These are phyloP conservation scores for Blastocystis sp. DNA, from an alignment of 352 stramenopile genomes.

Conservation along the genomic window DNA sequence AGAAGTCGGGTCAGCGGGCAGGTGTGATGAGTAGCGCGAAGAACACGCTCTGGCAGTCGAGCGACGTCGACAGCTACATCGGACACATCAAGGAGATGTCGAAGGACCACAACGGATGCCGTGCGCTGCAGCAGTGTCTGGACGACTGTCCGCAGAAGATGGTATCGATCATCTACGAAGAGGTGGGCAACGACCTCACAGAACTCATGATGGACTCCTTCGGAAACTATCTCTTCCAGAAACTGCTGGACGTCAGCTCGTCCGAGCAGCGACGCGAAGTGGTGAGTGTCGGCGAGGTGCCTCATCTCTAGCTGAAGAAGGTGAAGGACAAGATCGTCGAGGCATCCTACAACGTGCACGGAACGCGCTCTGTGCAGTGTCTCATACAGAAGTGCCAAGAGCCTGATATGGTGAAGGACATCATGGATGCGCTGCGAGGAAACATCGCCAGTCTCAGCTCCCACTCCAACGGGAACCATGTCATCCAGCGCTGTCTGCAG, in stretches of 20 bases:
- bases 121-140: slow-evolving; percentile 88
- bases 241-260: slow-evolving; percentile 88
- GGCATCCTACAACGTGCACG: slow-evolving; percentile 91
- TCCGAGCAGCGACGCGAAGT: slow-evolving; percentile 81
- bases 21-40: not conserved
- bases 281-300: slow-evolving; percentile 66
- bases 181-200: slow-evolving; percentile 87
- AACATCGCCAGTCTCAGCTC: slow-evolving; percentile 88
- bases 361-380: slow-evolving; percentile 93
- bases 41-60: not conserved
- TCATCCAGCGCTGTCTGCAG: slow-evolving; percentile 90
- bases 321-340: slow-evolving; percentile 86
- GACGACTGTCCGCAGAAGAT: slow-evolving; percentile 83
- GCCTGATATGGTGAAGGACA: slow-evolving; percentile 73
- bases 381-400: slow-evolving; percentile 86
- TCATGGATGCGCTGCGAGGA: slow-evolving; percentile 85
- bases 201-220: slow-evolving; percentile 98
- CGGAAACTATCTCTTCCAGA: slow-evolving; percentile 98
- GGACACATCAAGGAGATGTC: slow-evolving; percentile 69
- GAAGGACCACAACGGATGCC: slow-evolving; percentile 91
- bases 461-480: slow-evolving; percentile 93
- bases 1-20: not conserved
- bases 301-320: slow-evolving; percentile 65
- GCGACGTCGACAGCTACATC: slow-evolving; percentile 26
- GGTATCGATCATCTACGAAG: slow-evolving; percentile 87